Evolutionary conservation across 2,329 filamentous ascomycete species (phyloP).

Genomic region (Cercospora brassicicola): DNA sequence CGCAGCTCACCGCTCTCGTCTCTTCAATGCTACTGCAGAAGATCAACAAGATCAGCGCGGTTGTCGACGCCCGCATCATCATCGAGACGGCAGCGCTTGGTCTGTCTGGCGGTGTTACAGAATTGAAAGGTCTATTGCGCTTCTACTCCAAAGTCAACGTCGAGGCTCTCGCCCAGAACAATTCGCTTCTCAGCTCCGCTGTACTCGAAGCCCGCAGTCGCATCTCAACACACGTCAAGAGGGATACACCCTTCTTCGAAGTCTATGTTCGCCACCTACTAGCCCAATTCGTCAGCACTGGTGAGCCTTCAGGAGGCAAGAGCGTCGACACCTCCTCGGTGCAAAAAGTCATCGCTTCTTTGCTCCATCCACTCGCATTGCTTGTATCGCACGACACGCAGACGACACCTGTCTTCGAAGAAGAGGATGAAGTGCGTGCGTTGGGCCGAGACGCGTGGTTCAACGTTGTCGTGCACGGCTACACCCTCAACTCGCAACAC

Average conservation of each 20-base stretch:
- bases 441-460: slow-evolving; percentile 91
- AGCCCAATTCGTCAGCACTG: slow-evolving; percentile 84
- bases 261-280: slow-evolving; percentile 82
- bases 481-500: slow-evolving; percentile 71
- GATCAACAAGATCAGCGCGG: slow-evolving; percentile 75
- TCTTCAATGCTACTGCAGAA: slow-evolving; percentile 98
- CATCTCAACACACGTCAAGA: slow-evolving; percentile 68
- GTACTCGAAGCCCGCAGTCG: slow-evolving; percentile 76
- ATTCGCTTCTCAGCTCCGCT: slow-evolving; percentile 67
- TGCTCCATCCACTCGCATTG: slow-evolving; percentile 82
- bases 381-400: slow-evolving; percentile 67
- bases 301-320: slow-evolving; percentile 66
- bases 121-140: slow-evolving; percentile 84
- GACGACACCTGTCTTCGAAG: slow-evolving; percentile 50
- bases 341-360: slow-evolving; percentile 80
- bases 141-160: slow-evolving; percentile 75
- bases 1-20: slow-evolving; percentile 88
- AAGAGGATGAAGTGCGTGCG: slow-evolving; percentile 49
- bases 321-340: slow-evolving; percentile 65
- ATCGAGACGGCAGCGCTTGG: slow-evolving; percentile 77
- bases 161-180: slow-evolving; percentile 69
- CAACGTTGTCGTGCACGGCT: slow-evolving; percentile 93
- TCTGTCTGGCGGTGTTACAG: slow-evolving; percentile 71
- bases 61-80: slow-evolving; percentile 82
- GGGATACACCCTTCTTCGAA: slow-evolving; percentile 72